Evolutionary conservation across 2,329 filamentous ascomycete species (phyloP).

Genomic region (Arthroderma sp.): DNA sequence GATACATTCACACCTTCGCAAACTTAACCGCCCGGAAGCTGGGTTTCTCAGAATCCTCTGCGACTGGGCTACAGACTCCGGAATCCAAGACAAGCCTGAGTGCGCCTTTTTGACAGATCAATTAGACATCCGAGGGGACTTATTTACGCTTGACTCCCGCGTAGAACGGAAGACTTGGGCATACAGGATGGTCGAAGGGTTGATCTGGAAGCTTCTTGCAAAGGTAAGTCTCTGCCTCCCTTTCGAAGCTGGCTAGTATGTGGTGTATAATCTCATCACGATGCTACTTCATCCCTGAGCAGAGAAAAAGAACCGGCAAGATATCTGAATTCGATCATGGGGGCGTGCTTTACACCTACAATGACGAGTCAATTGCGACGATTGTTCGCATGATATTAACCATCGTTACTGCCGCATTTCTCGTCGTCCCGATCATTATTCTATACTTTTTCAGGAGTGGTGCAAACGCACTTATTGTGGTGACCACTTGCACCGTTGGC

Average conservation of each 20-base stretch:
- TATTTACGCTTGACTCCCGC: background rate
- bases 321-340: background rate
- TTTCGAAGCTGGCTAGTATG: background rate
- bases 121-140: background rate
- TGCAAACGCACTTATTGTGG: background rate
- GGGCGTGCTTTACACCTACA: background rate
- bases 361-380: background rate
- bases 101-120: background rate
- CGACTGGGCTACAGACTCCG: background rate
- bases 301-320: background rate
- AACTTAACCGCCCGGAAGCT: background rate
- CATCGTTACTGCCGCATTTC: background rate
- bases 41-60: background rate
- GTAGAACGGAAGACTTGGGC: background rate
- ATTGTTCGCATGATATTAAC: background rate
- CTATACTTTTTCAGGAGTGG: background rate
- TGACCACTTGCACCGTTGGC: background rate
- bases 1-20: background rate
- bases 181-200: background rate
- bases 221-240: background rate
- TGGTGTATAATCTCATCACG: background rate
- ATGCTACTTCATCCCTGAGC: background rate
- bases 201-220: background rate
- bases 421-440: background rate
- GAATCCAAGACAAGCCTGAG: background rate